Evolutionary conservation across 2,329 filamentous ascomycete species (phyloP), one percentile per base, ranked within the genome.

Genomic region (Exophiala dermatitidis): DNA sequence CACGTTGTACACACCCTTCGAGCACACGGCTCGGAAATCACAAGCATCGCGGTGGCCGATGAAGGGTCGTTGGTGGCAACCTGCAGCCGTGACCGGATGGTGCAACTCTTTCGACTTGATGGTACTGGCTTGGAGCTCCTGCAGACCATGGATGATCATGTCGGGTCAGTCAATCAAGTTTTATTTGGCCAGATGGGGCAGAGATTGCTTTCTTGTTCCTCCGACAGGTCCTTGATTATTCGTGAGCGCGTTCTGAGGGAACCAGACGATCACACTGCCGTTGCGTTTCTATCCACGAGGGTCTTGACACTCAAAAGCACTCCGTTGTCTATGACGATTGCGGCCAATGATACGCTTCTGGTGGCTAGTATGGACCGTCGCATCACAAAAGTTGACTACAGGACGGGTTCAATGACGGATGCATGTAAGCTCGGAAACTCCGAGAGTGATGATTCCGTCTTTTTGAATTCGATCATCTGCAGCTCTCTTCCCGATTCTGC

Each of bases 91-190:
- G 93, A 98, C 69, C 84, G 93, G 47, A 95, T 86, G n/a, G 81
- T 91, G 1, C 93, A 98, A 67, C 73, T 98, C n/a, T 97, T 96
- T 66, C 77, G 81, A 56, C 75, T 76, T 28, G 71, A 72, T 1
- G 74, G 70, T 8, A 78, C 81, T 2, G 71, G 70, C 2, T 85
- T 94, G 68, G 80, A 86, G 53, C 80, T 96, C 53, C 80, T 95
- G 48, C 93, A 98, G 68, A 98, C 93, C 0, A 80, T 97, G 65
- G 83, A 88, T 52, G 91, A 98, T 62, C 95, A 97, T 69, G 83
- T 90, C 31, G 88, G 90, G 26, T 87, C 88, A 59, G 90, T 98
- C 12, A 85, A 80, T 50, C 83, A 84, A 30, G 72, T 96, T 30
- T 76, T 90, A 5, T 89, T 94, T 53, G 81, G 86, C 2, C 79